Evolutionary conservation across 306 rosid species (phyloP).

Genomic region (Senna siamea): DNA sequence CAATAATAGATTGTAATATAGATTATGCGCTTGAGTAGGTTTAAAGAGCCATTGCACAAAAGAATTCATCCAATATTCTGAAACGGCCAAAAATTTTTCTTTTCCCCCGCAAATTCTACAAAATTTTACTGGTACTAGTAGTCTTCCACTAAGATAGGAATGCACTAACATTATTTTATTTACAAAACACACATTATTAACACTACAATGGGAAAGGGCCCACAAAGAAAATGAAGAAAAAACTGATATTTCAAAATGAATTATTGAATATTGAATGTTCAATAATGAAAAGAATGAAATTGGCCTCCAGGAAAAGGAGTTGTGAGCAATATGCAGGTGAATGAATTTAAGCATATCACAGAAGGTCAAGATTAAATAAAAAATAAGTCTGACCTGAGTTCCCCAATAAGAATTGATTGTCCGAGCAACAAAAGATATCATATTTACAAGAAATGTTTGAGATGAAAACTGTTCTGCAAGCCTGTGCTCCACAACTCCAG

Average conservation of each 20-base stretch:
- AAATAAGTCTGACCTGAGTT: slow-evolving; percentile 70
- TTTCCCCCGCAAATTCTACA: not conserved
- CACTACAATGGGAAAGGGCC: slow-evolving; percentile 19
- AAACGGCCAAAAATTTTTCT: not conserved
- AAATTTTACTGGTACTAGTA: not conserved
- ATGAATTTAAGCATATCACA: slow-evolving; percentile 12
- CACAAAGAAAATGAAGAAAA: not conserved
- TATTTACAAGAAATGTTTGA: slow-evolving; percentile 73
- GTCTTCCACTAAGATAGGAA: not conserved
- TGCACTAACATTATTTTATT: not conserved
- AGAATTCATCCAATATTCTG: not conserved
- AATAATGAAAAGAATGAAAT: slow-evolving; percentile 5
- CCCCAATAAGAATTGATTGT: slow-evolving; percentile 95
- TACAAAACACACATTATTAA: slow-evolving; percentile 5
- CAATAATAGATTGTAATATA: not conserved
- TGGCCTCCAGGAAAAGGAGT: slow-evolving; percentile 16
- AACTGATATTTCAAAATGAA: not conserved
- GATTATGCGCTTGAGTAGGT: not conserved
- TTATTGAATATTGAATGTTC: slow-evolving; percentile 9
- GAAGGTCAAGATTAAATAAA: slow-evolving; percentile 23
- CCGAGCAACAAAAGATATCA: slow-evolving; percentile 81
- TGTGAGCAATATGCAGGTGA: slow-evolving; percentile 27
- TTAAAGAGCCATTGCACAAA: not conserved
- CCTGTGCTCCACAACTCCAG: slow-evolving; percentile 93
- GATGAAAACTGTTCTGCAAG: slow-evolving; percentile 74